These are phyloP conservation scores for Penicillium crustosum DNA, from an alignment of 2,329 filamentous ascomycete genomes.

Conservation along the genomic window DNA sequence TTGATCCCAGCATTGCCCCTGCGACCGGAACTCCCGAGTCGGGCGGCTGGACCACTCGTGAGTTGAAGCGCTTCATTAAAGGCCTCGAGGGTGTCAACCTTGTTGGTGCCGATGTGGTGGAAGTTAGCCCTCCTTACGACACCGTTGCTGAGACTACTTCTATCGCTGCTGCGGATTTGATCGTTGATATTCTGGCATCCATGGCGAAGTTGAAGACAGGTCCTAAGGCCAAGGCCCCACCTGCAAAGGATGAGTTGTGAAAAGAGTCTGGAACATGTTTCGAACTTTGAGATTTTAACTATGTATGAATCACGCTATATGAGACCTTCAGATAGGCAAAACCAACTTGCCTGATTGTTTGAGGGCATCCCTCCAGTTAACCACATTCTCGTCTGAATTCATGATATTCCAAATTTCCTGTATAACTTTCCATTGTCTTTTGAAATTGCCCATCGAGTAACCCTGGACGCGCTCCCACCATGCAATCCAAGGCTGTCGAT, in stretches of 20 bases:
- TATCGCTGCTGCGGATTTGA: conserved; percentile 31
- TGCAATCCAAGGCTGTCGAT: conserved; percentile 17
- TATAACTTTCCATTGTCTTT: conserved; percentile 21
- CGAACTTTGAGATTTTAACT: not conserved
- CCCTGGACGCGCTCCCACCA: conserved; percentile 23
- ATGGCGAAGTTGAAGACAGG: conserved; percentile 25
- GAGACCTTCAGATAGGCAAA: conserved; percentile 17
- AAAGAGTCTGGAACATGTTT: not conserved
- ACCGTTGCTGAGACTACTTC: conserved; percentile 27
- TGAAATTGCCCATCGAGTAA: conserved; percentile 24
- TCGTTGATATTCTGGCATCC: conserved; percentile 31
- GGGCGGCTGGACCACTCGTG: conserved; percentile 25
- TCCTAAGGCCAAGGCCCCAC: not conserved
- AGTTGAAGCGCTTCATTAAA: conserved; percentile 20
- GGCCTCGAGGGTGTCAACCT: conserved; percentile 22
- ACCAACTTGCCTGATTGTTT: conserved; percentile 17
- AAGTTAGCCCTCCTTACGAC: conserved; percentile 50
- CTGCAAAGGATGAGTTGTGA: not conserved
- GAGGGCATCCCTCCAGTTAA: conserved; percentile 20
- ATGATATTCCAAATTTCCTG: conserved; percentile 21
- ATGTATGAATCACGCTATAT: not conserved
- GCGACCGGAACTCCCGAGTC: conserved; percentile 31
- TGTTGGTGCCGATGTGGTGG: conserved; percentile 29
- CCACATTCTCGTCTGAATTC: conserved; percentile 14
- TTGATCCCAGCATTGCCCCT: conserved; percentile 36